Percentiles rank a stretch among this genome's conserved stretches.
These are phyloP conservation scores for Camellia japonica DNA, from an alignment of 148 eudicot genomes.

Conservation along the genomic window DNA sequence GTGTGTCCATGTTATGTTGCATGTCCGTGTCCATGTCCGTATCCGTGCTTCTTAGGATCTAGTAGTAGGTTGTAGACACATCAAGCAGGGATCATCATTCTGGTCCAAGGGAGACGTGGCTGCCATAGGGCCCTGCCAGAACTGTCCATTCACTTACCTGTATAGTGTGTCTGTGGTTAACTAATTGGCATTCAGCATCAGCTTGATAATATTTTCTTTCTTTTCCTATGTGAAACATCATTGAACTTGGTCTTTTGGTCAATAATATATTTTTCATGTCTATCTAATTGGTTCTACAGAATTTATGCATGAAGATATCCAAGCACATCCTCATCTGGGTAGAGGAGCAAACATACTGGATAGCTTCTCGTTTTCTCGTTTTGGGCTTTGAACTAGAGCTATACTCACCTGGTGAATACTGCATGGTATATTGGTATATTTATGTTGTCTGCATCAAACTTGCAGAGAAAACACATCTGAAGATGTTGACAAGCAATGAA, in stretches of 20 bases:
- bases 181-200: background rate
- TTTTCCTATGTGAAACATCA: background rate
- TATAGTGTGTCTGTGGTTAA: background rate
- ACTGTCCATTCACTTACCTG: background rate
- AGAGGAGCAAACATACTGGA: slow-evolving; percentile 97
- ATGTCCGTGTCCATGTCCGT: too few species aligned
- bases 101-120: background rate
- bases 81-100: background rate
- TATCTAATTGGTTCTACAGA: slow-evolving; percentile 41
- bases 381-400: slow-evolving; percentile 92
- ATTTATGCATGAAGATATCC: slow-evolving; percentile 45
- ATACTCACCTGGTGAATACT: slow-evolving; percentile 77
- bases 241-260: slow-evolving; percentile 8
- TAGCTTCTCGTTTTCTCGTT: slow-evolving; percentile 76
- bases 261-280: background rate
- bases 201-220: background rate
- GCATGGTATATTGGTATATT: slow-evolving; percentile 99
- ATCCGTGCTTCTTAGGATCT: too few species aligned
- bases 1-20: too few species aligned
- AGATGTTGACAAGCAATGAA: slow-evolving; percentile 52
- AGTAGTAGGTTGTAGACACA: background rate
- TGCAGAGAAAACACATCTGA: slow-evolving; percentile 88
- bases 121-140: background rate
- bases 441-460: slow-evolving; percentile 79
- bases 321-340: slow-evolving; percentile 84